These are phyloP conservation scores for Lignosus rhinocerotis DNA, from an alignment of 1,284 basidiomycete species.

Conservation along the genomic window DNA sequence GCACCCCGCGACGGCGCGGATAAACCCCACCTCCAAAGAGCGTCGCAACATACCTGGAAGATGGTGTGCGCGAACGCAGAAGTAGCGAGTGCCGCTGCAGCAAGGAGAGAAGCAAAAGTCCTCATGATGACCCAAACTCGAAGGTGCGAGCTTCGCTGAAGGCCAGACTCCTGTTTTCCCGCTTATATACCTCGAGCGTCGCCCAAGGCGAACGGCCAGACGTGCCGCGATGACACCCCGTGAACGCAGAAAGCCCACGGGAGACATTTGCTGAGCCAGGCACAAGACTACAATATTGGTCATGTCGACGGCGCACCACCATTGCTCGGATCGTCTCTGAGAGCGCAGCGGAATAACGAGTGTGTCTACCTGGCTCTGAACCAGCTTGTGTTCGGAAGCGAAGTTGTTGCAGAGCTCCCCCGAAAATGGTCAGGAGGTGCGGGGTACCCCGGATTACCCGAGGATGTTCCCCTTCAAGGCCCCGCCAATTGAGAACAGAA, in stretches of 20 bases:
- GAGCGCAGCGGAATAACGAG: constrained; percentile 4
- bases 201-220: not conserved
- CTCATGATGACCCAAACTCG: constrained; percentile 18
- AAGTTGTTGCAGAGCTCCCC: constrained; percentile 21
- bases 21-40: not conserved
- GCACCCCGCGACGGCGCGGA: not conserved
- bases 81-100: constrained; percentile 29
- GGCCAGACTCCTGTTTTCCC: not conserved
- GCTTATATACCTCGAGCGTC: constrained; percentile 14
- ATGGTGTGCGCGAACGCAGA: constrained; percentile 46
- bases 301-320: not conserved
- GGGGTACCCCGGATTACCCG: constrained; percentile 4
- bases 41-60: constrained; percentile 41
- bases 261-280: constrained; percentile 6
- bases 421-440: constrained; percentile 15
- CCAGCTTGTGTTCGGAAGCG: constrained; percentile 9
- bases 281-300: not conserved
- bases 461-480: constrained; percentile 10
- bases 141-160: constrained; percentile 3
- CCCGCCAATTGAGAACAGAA: not conserved
- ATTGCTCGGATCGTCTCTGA: not conserved
- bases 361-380: not conserved
- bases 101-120: constrained; percentile 28
- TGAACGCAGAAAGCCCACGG: not conserved
- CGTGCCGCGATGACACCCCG: constrained; percentile 12